These are phyloP conservation scores for Annona cherimola DNA, from an alignment of 164 flowering plant genomes.

Conservation along the genomic window DNA sequence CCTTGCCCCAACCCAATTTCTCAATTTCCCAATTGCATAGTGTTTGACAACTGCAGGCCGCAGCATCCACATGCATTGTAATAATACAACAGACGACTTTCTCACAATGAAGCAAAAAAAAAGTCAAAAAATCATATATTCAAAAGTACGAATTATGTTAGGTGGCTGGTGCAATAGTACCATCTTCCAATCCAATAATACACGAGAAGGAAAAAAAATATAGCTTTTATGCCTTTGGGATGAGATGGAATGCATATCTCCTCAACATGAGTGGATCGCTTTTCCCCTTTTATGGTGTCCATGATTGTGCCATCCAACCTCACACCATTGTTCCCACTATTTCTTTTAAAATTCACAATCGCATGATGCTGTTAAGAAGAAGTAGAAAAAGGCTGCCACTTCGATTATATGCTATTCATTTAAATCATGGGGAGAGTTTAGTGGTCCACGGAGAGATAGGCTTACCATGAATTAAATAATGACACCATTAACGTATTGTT, in stretches of 20 bases:
- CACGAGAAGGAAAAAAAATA: neutral
- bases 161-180: neutral
- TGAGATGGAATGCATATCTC: neutral
- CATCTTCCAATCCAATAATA: neutral
- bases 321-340: neutral
- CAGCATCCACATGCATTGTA: neutral
- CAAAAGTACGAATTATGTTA: neutral
- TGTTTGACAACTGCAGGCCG: too few species aligned
- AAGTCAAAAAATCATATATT: neutral
- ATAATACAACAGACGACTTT: neutral
- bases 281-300: slow-evolving; percentile 11
- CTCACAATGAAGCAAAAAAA: neutral
- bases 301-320: slow-evolving; percentile 11
- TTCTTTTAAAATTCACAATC: neutral
- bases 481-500: too few species aligned
- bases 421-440: slow-evolving; percentile 2
- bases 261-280: slow-evolving; percentile 1
- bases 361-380: neutral
- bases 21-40: too few species aligned
- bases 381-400: slow-evolving; percentile 3
- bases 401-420: slow-evolving; percentile 1
- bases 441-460: neutral
- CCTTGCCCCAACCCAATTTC: too few species aligned
- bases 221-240: neutral
- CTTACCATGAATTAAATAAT: too few species aligned